Percentiles rank a stretch among this genome's conserved stretches.
phyloP scores from a whole-genome alignment of 176 grass and related monocot species.

The Triticum turgidum region DNA sequence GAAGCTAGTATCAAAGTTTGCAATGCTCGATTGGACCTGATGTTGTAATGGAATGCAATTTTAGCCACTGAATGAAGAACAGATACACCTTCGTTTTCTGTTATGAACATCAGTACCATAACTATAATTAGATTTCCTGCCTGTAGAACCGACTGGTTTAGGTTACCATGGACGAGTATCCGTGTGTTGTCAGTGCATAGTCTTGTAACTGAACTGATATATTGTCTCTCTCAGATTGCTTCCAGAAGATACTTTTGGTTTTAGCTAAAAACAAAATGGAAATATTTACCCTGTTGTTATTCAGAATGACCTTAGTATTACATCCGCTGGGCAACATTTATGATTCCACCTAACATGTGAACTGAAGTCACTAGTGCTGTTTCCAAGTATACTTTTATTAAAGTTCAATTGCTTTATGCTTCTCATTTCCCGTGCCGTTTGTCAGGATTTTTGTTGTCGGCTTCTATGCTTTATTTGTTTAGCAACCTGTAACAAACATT shows the following conservation, averaged over 20 bases:
- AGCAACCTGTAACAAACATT: background rate
- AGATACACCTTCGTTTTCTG: background rate
- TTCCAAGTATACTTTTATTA: background rate
- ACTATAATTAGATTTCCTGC: constrained; percentile 20
- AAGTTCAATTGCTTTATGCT: background rate
- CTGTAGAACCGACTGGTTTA: background rate
- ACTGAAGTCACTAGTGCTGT: background rate
- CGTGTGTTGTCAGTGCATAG: background rate
- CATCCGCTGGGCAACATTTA: background rate
- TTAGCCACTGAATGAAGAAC: background rate
- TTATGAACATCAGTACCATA: background rate
- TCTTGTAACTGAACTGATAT: constrained; percentile 2
- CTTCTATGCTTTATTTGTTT: background rate
- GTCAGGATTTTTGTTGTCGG: background rate
- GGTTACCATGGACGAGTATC: background rate
- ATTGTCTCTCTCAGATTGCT: background rate
- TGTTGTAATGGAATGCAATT: background rate
- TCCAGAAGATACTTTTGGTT: background rate
- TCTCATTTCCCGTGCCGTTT: background rate
- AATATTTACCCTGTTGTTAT: background rate
- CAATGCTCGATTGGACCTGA: background rate
- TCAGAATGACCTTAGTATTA: constrained; percentile 9
- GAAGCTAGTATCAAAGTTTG: background rate
- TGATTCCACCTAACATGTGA: constrained; percentile 6
- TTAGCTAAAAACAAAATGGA: background rate